These are phyloP conservation scores for Phoma sp. DNA, from an alignment of 2,329 filamentous ascomycete genomes.

Conservation along the genomic window DNA sequence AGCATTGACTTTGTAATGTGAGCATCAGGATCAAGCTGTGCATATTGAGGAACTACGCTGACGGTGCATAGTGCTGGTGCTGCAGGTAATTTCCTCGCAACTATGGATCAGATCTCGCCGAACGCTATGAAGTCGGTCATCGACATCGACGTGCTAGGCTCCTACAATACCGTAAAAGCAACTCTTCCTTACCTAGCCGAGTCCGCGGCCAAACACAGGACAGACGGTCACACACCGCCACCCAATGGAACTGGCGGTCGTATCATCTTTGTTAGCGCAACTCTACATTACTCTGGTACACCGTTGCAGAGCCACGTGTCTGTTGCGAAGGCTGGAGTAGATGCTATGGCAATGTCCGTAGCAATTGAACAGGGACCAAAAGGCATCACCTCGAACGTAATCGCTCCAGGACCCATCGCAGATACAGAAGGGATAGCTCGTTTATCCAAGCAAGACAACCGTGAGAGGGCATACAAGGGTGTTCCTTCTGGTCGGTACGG, in stretches of 20 bases:
- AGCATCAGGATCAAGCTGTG: constrained; percentile 33
- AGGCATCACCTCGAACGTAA: constrained; percentile 86
- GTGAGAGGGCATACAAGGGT: constrained; percentile 38
- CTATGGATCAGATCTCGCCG: constrained; percentile 78
- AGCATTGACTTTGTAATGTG: constrained; percentile 92
- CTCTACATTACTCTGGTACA: constrained; percentile 87
- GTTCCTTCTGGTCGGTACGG: constrained; percentile 81
- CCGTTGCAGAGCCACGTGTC: constrained; percentile 89
- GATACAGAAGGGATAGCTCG: constrained; percentile 73
- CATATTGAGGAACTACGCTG: constrained; percentile 7
- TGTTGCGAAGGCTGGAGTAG: constrained; percentile 89
- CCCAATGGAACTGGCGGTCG: constrained; percentile 72
- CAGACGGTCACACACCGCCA: constrained; percentile 62
- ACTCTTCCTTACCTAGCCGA: constrained; percentile 81
- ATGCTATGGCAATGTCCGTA: constrained; percentile 80
- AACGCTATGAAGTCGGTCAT: constrained; percentile 97
- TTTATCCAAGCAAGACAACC: constrained; percentile 46
- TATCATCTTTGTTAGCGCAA: constrained; percentile 89
- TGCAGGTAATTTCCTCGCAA: constrained; percentile 92
- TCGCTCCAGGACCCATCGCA: constrained; percentile 85
- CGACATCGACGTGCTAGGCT: constrained; percentile 93
- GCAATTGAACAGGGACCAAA: constrained; percentile 89
- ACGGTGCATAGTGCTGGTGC: constrained; percentile 75
- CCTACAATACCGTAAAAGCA: constrained; percentile 93
- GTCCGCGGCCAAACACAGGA: constrained; percentile 71